Base-by-base conservation (phyloP, 495 filamentous ascomycete genomes). In the Podospora pseudocomata region DNA sequence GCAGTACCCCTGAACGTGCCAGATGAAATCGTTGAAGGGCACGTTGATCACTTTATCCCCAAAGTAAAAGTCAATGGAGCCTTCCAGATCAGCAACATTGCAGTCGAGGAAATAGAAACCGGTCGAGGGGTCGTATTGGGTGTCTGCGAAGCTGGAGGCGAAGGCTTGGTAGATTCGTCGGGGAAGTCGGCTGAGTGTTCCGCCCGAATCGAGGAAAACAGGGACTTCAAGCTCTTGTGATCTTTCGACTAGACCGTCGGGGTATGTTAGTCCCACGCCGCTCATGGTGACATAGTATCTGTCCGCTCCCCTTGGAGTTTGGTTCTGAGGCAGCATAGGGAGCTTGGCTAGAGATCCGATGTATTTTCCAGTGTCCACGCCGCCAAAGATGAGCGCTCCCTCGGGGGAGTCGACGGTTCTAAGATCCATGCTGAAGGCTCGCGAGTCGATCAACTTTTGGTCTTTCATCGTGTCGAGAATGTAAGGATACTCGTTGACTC, bases 331-430 rank as follows among this genome's bases (percentile, higher is more conserved):
- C n/a, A 75, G 70, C 27, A 95, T 82, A 44, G 80, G 79, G 9
- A 83, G 72, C 26, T 78, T 80, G 32, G 67, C 76, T 2, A 96
- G 82, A 2, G 77, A 39, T 32, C 91, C 92, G 19, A 80, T 80
- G 74, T 87, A 95, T 70, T 92, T 94, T 60, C 82, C 69, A n/a
- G 71, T 73, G 74, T 96, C 87, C 53, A 96, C 79, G 39, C 92
- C 92, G 20, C 92, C 92, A 69, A 96, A 96, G 34, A 94, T 84
- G 68, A 96, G 88, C 26, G 88, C 72, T 26, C 94, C 94, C 20
- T 73, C 65, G 34, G 79, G 73, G 68, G 78, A 74, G 49, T 77
- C 74, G 67, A 80, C 78, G 61, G 76, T 74, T 11, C 90, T 83
- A 1, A 90, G 79, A 64, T 91, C 88, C 19, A 94, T 77, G 61